Percentiles rank a stretch among this genome's conserved stretches.
phyloP scores from a whole-genome alignment of 768 basidiomycete species.

The Multifurca ochricompacta region DNA sequence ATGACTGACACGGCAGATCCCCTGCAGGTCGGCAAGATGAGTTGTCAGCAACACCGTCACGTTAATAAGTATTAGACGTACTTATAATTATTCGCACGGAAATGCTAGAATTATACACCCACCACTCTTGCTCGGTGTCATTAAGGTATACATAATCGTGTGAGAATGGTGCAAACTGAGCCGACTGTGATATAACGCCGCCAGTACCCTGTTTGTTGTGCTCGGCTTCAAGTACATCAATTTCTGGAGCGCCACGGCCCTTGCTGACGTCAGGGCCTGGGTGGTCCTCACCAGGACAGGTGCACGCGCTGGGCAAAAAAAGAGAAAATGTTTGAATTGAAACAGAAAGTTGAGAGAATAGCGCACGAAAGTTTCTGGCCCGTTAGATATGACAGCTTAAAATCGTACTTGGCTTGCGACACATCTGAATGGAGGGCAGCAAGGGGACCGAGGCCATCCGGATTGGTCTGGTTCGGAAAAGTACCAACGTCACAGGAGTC shows the following conservation, averaged over 20 bases:
- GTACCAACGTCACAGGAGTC: slow-evolving; percentile 54
- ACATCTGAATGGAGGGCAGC: slow-evolving; percentile 49
- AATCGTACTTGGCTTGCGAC: slow-evolving; percentile 45
- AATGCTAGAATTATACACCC: slow-evolving; percentile 30
- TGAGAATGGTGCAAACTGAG: slow-evolving; percentile 61
- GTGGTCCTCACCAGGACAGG: slow-evolving; percentile 68
- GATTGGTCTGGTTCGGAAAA: slow-evolving; percentile 42
- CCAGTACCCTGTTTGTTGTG: slow-evolving; percentile 45
- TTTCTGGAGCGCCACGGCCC: slow-evolving; percentile 75
- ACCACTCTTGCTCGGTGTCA: slow-evolving; percentile 29
- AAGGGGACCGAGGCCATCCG: slow-evolving; percentile 45
- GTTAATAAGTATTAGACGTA: slow-evolving; percentile 14
- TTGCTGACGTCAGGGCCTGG: slow-evolving; percentile 50
- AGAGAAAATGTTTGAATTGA: not conserved
- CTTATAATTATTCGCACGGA: slow-evolving; percentile 33
- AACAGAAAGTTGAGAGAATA: not conserved
- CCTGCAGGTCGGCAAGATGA: slow-evolving; percentile 18
- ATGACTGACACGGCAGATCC: slow-evolving; percentile 43
- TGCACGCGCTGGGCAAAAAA: slow-evolving; percentile 47
- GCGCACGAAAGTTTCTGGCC: slow-evolving; percentile 71
- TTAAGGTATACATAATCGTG: slow-evolving; percentile 37
- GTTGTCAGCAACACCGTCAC: not conserved
- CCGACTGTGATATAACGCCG: slow-evolving; percentile 63
- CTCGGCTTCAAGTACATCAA: slow-evolving; percentile 77
- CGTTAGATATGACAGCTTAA: slow-evolving; percentile 60